Evolutionary conservation across 2,329 filamentous ascomycete genomes (phyloP), one percentile per base, ranked within the genome.

Genomic region (Elsinoe perseae): DNA sequence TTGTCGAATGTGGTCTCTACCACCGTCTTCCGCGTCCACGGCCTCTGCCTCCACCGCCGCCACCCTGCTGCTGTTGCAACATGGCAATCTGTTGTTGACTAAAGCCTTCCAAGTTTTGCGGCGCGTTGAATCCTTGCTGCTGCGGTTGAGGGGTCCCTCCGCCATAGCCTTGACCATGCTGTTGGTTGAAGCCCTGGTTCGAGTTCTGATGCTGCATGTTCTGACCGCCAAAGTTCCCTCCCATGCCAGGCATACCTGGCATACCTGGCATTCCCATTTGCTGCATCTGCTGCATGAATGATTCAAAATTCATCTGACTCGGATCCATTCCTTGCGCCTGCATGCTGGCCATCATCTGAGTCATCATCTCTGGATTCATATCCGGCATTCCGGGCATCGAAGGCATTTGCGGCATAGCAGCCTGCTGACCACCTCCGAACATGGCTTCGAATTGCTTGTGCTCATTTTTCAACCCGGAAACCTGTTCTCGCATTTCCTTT

Each of bases 401-500:
- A 4, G 57, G 62, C 34, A 66, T 65, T 7, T 64, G 59, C 58
- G 57, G 56, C 61, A 63, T 64, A 0, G 59, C 62, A n/a, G 69
- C 66, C n/a, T 23, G 36, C 6, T 30, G 44, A 3, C 30, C 50
- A 8, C 69, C 75, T 23, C 67, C 76, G 56, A 84, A 73, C 72
- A 84, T 82, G 40, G 74, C 75, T 62, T 83, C 79, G 75, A 85
- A 80, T 59, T 81, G 76, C 55, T 78, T 77, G 66, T 80, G 75
- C 60, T 83, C 77, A 54, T 76, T 87, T 75, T 92, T 95, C 73
- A 95, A 91, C 9, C 44, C 56, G 57, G 81, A 82, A 63, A 89
- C 89, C 63, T 92, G 88, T 62, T 82, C 82, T 16, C 87, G 82
- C 65, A 96, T 78, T 21, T 77, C 78, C 62, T 93, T 84, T 70